phyloP scores from a whole-genome alignment of 2,329 filamentous ascomycete species.

The Alternaria consortialis region DNA sequence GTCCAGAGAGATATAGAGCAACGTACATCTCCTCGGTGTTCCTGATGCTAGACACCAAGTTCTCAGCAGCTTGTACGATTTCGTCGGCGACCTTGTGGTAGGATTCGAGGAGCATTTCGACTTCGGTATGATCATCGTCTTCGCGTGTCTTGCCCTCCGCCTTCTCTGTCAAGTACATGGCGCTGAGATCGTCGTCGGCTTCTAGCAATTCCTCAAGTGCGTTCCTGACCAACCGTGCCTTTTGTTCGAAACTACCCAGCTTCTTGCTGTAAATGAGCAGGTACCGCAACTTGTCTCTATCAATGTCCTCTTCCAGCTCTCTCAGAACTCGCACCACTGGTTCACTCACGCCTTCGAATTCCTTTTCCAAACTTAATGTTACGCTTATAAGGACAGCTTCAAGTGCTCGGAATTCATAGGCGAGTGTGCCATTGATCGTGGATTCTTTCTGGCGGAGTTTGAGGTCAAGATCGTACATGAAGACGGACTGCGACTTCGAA shows the following conservation, averaged over 20 bases:
- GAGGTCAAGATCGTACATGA: constrained; percentile 96
- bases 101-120: constrained; percentile 95
- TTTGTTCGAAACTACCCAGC: constrained; percentile 96
- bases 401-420: constrained; percentile 95
- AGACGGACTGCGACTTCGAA: constrained; percentile 93
- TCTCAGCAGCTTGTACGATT: constrained; percentile 94
- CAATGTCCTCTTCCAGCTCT: constrained; percentile 95
- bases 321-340: constrained; percentile 88
- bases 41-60: constrained; percentile 90
- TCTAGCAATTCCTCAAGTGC: constrained; percentile 95
- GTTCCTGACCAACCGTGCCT: constrained; percentile 90
- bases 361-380: constrained; percentile 88
- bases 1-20: constrained; percentile 14
- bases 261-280: constrained; percentile 95
- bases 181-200: constrained; percentile 91
- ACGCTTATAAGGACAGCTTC: constrained; percentile 96
- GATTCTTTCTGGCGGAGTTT: constrained; percentile 83
- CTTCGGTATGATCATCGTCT: constrained; percentile 91
- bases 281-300: constrained; percentile 89
- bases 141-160: constrained; percentile 74
- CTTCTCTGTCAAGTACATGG: constrained; percentile 96
- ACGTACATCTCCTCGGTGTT: constrained; percentile 98
- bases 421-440: constrained; percentile 64
- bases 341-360: constrained; percentile 92
- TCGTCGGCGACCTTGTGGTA: constrained; percentile 99